phyloP scores from a whole-genome alignment of 192 early-diverging fungal genomes.

The Spinellus fusiger region DNA sequence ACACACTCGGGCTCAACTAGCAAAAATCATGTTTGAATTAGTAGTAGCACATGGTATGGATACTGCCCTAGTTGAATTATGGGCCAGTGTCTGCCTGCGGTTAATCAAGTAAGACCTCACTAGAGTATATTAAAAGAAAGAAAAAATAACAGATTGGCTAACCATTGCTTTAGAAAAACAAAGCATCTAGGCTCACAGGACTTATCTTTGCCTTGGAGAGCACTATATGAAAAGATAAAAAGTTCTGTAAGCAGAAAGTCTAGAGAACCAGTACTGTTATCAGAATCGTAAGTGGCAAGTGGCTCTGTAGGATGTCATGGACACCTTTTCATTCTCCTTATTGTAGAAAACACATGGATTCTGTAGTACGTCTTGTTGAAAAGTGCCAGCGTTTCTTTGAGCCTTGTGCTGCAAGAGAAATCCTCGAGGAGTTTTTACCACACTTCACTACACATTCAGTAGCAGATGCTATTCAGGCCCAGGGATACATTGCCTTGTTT shows the following conservation, averaged over 20 bases:
- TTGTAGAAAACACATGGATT: constrained; percentile 44
- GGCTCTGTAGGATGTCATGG: not conserved
- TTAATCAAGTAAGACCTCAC: constrained; percentile 57
- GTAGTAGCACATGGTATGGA: constrained; percentile 62
- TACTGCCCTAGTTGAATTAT: constrained; percentile 54
- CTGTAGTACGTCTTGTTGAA: constrained; percentile 42
- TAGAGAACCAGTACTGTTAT: constrained; percentile 56
- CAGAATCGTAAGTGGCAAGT: constrained; percentile 39
- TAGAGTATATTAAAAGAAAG: not conserved
- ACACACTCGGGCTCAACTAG: constrained; percentile 49
- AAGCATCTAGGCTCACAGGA: constrained; percentile 54
- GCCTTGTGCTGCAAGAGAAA: constrained; percentile 54
- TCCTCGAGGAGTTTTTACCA: constrained; percentile 76
- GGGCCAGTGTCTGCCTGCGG: constrained; percentile 50
- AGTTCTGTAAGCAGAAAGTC: constrained; percentile 57
- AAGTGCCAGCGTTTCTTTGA: constrained; percentile 65
- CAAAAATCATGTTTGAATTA: constrained; percentile 60
- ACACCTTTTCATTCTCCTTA: not conserved
- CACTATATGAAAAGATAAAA: constrained; percentile 60
- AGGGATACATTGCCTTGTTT: constrained; percentile 62
- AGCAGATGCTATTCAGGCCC: constrained; percentile 45
- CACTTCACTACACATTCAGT: constrained; percentile 64
- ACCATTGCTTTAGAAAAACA: constrained; percentile 50
- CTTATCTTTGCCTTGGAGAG: constrained; percentile 69
- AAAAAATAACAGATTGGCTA: too few species aligned